Evolutionary conservation across 306 rosid species (phyloP), one percentile per base, ranked within the genome.

Genomic region (Cucurbita ficifolia): DNA sequence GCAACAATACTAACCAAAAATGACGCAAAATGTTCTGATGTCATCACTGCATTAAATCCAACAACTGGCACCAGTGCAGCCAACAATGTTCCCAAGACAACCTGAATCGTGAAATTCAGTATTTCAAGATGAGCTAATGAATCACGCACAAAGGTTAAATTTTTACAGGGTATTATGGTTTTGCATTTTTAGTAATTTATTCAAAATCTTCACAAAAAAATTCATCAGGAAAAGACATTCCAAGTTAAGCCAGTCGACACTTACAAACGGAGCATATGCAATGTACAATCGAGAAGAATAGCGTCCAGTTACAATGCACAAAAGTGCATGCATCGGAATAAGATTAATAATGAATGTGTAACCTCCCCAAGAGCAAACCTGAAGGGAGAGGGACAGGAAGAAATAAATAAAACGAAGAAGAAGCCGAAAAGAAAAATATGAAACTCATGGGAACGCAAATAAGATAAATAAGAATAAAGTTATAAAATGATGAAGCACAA

Each of bases 341-440:
- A 95, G 99, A 76, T 95, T 95, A 81, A 95, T 91, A 76, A 95
- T 95, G 76, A 95, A 95, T 75, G 99, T 91, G 91, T 95, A 95
- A 68, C 99, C 99, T 89, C 99, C 99, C 99, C 99, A 95, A 55
- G 99, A 91, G 89, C 99, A 95, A 86, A 95, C 99, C 99, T 95
- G 79, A 75, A 83, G 51, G 49, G 22, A 96, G 90, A 54, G 96
- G 55, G 4, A 16, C 18, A 24, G 12, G 40, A 24, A 68, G 56
- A 46, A 68, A 68, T 46, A 68, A 45, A 12, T 22, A 67, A 22
- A 68, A 10, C 87, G 81, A 90, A 96, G 91, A 87, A 96, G 91
- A 87, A 75, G 76, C 79, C 55, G 56, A 83, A 54, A 56, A 33
- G 56, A 83, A 55, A 68, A 58, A 53, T 50, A 72, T 56, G 51